Percentiles rank a stretch among this genome's conserved stretches.
Evolutionary conservation across 2,329 filamentous ascomycete species (phyloP).

Genomic region (Fusarium foetens): DNA sequence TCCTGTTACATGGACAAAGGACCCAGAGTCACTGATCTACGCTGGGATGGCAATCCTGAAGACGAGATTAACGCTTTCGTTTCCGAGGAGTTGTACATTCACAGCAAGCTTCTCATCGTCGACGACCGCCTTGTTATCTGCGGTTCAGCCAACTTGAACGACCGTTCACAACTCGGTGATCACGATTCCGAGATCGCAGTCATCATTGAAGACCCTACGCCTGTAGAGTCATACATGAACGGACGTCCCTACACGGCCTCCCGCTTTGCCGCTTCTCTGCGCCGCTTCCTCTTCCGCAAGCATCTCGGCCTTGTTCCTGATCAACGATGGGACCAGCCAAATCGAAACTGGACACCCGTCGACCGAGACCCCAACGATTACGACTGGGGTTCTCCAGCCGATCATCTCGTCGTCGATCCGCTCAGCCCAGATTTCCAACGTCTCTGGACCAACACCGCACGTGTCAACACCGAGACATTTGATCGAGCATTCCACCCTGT

Average conservation of each 20-base stretch:
- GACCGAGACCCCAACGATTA: conserved; percentile 76
- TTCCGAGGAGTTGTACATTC: conserved; percentile 70
- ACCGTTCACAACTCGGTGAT: conserved; percentile 79
- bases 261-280: conserved; percentile 80
- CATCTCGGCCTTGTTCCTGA: conserved; percentile 85
- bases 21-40: conserved; percentile 69
- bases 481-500: conserved; percentile 83
- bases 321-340: conserved; percentile 73
- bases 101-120: conserved; percentile 79
- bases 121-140: conserved; percentile 86
- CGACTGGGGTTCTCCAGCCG: conserved; percentile 74
- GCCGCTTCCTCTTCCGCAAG: conserved; percentile 89
- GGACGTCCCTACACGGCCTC: conserved; percentile 77
- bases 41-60: conserved; percentile 65
- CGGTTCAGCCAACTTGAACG: conserved; percentile 71
- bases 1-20: conserved; percentile 86
- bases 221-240: conserved; percentile 77
- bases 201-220: conserved; percentile 80
- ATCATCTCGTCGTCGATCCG: conserved; percentile 78
- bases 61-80: conserved; percentile 70
- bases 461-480: conserved; percentile 83
- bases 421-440: conserved; percentile 73
- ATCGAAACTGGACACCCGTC: conserved; percentile 82
- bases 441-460: conserved; percentile 79
- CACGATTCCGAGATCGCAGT: conserved; percentile 94